A percentile compares a stretch with the other conserved stretches of the same genome.
These are phyloP conservation scores for Clonostachys byssicola DNA, from an alignment of 2,329 filamentous ascomycete species.

Conservation along the genomic window DNA sequence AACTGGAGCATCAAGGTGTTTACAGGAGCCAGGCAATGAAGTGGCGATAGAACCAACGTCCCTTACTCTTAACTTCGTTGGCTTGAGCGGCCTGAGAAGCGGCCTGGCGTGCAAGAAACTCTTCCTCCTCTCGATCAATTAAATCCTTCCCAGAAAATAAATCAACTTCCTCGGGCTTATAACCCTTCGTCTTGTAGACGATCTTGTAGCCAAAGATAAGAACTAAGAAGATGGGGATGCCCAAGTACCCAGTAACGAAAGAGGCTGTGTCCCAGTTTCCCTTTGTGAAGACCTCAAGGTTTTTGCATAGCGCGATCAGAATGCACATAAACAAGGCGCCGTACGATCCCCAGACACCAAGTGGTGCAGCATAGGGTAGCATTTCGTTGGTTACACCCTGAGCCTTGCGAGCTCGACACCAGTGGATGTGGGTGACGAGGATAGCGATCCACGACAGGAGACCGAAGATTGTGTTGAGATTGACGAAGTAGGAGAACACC, in stretches of 20 bases:
- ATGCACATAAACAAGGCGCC: slow-evolving; percentile 24
- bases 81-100: background rate
- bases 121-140: slow-evolving; percentile 67
- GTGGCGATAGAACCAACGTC: no score
- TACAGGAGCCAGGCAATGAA: no score
- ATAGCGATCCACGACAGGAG: slow-evolving; percentile 24
- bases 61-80: no score
- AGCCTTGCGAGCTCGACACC: slow-evolving; percentile 32
- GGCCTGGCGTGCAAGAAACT: slow-evolving; percentile 48
- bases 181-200: slow-evolving; percentile 56
- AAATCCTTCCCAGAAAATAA: slow-evolving; percentile 57
- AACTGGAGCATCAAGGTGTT: no score
- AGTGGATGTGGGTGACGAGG: slow-evolving; percentile 24
- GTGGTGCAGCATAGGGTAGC: no score
- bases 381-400: slow-evolving; percentile 14
- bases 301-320: slow-evolving; percentile 26
- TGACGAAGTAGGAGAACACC: slow-evolving; percentile 62
- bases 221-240: slow-evolving; percentile 6
- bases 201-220: slow-evolving; percentile 32
- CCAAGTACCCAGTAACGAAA: slow-evolving; percentile 32
- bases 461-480: slow-evolving; percentile 25
- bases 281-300: slow-evolving; percentile 21
- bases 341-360: background rate
- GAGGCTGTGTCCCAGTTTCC: slow-evolving; percentile 23
- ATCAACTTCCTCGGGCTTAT: slow-evolving; percentile 56